A percentile compares a stretch with the other conserved stretches of the same genome.
phyloP scores from a whole-genome alignment of 106 monocot genomes.

The Allium sativum region DNA sequence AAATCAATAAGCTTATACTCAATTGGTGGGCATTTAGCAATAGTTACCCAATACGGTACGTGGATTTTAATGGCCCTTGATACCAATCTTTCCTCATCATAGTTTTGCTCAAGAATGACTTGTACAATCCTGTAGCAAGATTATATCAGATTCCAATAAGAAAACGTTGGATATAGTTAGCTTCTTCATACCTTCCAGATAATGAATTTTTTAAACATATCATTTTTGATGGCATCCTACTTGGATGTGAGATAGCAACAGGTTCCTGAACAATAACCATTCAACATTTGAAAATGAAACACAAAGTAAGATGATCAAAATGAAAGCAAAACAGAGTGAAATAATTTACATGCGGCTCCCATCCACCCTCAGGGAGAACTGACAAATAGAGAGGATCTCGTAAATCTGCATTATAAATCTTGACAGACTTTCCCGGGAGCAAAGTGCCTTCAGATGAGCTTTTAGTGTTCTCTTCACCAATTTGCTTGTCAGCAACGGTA shows the following conservation, averaged over 20 bases:
- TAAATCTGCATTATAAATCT: slow-evolving; percentile 68
- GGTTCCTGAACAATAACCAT: slow-evolving; percentile 42
- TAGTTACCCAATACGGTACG: slow-evolving; percentile 89
- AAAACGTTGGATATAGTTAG: slow-evolving; percentile 6
- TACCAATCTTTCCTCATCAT: slow-evolving; percentile 37
- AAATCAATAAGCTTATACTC: slow-evolving; percentile 35
- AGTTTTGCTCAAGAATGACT: slow-evolving; percentile 73
- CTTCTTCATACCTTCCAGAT: slow-evolving; percentile 59
- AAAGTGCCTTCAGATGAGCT: slow-evolving; percentile 36
- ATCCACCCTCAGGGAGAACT: slow-evolving; percentile 63
- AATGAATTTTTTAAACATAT: slow-evolving; percentile 47
- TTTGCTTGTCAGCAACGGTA: slow-evolving; percentile 31
- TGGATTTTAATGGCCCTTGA: slow-evolving; percentile 57
- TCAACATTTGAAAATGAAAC: too few relatives aligned
- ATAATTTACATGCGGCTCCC: slow-evolving; percentile 62
- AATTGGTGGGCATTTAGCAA: slow-evolving; percentile 79
- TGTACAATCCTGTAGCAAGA: slow-evolving; percentile 58
- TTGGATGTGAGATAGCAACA: slow-evolving; percentile 59
- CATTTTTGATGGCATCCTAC: slow-evolving; percentile 40
- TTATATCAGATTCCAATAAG: background rate
- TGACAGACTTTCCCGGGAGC: slow-evolving; percentile 50
- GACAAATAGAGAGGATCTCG: slow-evolving; percentile 69
- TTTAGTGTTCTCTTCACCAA: slow-evolving; percentile 13
- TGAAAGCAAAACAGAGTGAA: background rate
- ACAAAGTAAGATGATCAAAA: too few relatives aligned